These are phyloP conservation scores for Saccharomyces jurei DNA, from an alignment of 805 yeast genomes.

Conservation along the genomic window DNA sequence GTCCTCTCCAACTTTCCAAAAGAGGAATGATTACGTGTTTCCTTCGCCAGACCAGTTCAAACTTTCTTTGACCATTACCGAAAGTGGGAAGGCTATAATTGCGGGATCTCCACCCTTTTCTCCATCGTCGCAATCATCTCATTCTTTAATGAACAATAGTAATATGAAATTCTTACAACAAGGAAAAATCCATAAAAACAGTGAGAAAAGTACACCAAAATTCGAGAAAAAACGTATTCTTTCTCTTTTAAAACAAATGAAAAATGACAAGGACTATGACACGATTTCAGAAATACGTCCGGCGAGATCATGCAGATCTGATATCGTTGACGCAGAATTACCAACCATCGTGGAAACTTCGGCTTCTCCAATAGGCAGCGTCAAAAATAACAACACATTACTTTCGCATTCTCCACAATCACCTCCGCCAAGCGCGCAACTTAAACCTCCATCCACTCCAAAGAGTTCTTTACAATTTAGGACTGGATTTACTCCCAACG, in stretches of 20 bases:
- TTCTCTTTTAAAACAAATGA: slow-evolving; percentile 26
- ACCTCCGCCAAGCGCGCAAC: not conserved
- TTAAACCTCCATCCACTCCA: slow-evolving; percentile 21
- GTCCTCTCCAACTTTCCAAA: slow-evolving; percentile 5
- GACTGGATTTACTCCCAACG: slow-evolving; percentile 22
- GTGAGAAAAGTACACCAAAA: slow-evolving; percentile 1
- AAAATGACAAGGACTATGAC: slow-evolving; percentile 5
- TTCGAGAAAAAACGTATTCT: slow-evolving; percentile 23
- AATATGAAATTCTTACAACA: not conserved
- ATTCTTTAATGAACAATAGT: not conserved
- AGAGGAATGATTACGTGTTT: not conserved
- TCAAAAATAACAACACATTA: not conserved
- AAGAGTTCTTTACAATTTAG: slow-evolving; percentile 17
- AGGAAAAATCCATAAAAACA: not conserved
- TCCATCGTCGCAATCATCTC: slow-evolving; percentile 3
- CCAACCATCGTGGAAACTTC: not conserved
- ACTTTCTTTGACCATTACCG: slow-evolving; percentile 24
- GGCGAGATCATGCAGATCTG: slow-evolving; percentile 1
- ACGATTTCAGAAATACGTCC: not conserved
- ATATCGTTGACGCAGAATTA: not conserved
- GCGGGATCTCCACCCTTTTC: slow-evolving; percentile 12
- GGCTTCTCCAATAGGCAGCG: not conserved
- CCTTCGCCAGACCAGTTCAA: slow-evolving; percentile 12
- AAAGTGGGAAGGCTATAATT: slow-evolving; percentile 29
- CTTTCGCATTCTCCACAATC: not conserved